Evolutionary conservation across 257 asterid species (phyloP).

Genomic region (Rehmannia glutinosa): DNA sequence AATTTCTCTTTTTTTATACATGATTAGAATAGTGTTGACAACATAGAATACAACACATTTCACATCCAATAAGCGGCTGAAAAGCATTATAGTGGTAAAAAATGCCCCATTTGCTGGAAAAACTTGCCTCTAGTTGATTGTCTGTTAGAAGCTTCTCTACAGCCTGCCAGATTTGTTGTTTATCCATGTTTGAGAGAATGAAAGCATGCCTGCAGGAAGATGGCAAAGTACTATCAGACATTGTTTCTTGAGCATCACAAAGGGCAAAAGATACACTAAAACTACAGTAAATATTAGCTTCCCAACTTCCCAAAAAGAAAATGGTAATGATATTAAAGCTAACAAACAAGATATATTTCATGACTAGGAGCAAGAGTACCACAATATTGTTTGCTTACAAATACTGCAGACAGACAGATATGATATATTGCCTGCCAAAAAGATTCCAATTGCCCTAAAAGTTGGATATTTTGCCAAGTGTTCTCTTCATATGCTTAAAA

Average conservation of each 20-base stretch:
- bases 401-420: neutral
- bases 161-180: slow-evolving; percentile 76
- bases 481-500: slow-evolving; percentile 1
- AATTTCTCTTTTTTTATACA: neutral
- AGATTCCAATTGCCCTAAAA: neutral
- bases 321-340: neutral
- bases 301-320: slow-evolving; percentile 14
- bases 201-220: slow-evolving; percentile 75
- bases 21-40: neutral
- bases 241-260: slow-evolving; percentile 2
- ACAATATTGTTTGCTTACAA: slow-evolving; percentile 3
- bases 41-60: neutral
- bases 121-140: slow-evolving; percentile 89
- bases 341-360: slow-evolving; percentile 3
- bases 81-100: slow-evolving; percentile 1
- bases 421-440: neutral
- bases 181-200: slow-evolving; percentile 60
- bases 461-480: neutral
- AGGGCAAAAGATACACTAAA: neutral
- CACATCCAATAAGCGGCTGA: neutral
- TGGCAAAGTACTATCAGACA: slow-evolving; percentile 13
- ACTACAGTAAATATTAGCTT: slow-evolving; percentile 7
- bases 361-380: slow-evolving; percentile 6
- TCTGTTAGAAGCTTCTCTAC: slow-evolving; percentile 85
- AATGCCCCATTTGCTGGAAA: slow-evolving; percentile 4